Base-by-base conservation (phyloP, 148 eudicot genomes). In the Talinum fruticosum region DNA sequence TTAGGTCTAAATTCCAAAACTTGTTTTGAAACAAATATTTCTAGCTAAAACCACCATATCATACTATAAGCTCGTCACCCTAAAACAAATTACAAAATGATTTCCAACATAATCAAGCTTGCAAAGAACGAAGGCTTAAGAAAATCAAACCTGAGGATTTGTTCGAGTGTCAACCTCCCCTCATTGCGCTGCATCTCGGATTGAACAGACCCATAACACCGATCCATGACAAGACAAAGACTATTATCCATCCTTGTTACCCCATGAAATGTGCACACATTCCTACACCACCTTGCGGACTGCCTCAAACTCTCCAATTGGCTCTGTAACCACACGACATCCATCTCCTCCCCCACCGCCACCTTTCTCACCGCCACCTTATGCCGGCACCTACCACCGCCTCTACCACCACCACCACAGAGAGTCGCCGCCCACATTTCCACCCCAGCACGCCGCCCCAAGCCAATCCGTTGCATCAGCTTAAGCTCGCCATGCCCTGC, bases 131-230 rank as follows among this genome's bases (percentile, higher is more conserved):
- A 8, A 10, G 34, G 13, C 30, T 26, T 62, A 0, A 10, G n/a
- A 62, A 62, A 3, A 62, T 62, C 57, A 57, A 82, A 95, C 99
- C 99, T 93, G 83, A 95, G 91, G 71, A 95, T 95, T 82, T 95
- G 99, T 85, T 93, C 97, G 28, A 95, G 97, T 10, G 99, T 93
- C 78, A 95, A 90, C 13, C 99, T 74, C 21, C 99, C 96, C 80
- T 88, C 94, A 73, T 95, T 95, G 0, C 86, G 86, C 84, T 79
- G 87, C 97, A 95, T 95, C 82, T 88, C 99, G 2, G 94, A 91
- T 80, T 84, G 86, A 16, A 95, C 89, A 5, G 99, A 90, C 38
- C 97, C 97, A 37, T 76, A 79, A 80, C 99, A 95, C 83, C 85
- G 88, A 85, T 95, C 97, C 90, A 89, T 88, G 1, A 95, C 88